Percentiles rank a stretch among this genome's conserved stretches.
Conservation (phyloP, 148 eudicot genomes). For the Talinum fruticosum region DNA sequence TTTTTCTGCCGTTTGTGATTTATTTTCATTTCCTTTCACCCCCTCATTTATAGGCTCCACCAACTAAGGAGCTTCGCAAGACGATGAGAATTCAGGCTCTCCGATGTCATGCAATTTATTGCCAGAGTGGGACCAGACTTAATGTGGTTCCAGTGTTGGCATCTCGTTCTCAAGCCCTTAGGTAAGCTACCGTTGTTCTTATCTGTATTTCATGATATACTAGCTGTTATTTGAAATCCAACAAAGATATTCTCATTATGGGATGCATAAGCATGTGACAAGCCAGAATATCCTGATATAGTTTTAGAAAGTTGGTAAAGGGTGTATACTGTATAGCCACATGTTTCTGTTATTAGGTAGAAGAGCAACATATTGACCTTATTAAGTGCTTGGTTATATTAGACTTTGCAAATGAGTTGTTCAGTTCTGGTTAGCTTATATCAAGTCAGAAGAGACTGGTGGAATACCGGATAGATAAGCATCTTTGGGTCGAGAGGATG, state of each 20-base stretch:
- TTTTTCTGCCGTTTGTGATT: not conserved
- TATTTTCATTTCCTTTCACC: not conserved
- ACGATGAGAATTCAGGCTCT: slow-evolving; percentile 85
- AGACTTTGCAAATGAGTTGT: not conserved
- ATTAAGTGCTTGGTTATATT: not conserved
- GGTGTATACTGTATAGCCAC: not conserved
- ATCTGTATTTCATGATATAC: not conserved
- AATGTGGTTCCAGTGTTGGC: slow-evolving; percentile 94
- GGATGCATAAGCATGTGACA: too few relatives aligned
- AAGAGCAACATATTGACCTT: not conserved
- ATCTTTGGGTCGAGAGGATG: not conserved
- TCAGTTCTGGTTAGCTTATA: not conserved
- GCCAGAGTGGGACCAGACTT: slow-evolving; percentile 70
- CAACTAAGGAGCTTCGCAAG: slow-evolving; percentile 72
- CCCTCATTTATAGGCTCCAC: slow-evolving; percentile 58
- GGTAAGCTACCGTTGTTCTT: slow-evolving; percentile 36
- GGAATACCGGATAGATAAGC: not conserved
- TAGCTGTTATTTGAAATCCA: slow-evolving; percentile 1
- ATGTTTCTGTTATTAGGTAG: not conserved
- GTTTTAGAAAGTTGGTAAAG: too few relatives aligned
- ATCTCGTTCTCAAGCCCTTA: slow-evolving; percentile 95
- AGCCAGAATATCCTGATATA: too few relatives aligned
- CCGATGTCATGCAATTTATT: slow-evolving; percentile 81
- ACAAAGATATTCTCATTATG: not conserved
- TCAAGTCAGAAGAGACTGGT: too few relatives aligned